Conservation (phyloP, 192 early-diverging fungal genomes). For the Backusella liffmaniae region DNA sequence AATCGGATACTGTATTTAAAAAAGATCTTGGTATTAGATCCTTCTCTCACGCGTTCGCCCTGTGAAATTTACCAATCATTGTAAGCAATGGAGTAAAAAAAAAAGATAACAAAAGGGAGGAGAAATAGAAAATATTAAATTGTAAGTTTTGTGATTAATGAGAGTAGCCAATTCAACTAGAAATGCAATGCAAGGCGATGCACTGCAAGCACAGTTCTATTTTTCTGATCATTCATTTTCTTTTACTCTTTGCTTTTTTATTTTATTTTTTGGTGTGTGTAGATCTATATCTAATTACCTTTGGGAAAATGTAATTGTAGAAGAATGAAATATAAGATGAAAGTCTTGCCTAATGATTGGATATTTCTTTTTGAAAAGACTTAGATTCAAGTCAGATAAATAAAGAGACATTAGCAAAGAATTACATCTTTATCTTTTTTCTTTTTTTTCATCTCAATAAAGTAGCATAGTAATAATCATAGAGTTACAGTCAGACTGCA, state of each 20-base stretch:
- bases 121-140: constrained; percentile 3
- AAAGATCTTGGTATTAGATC: constrained; percentile 1
- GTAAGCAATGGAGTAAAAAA: not conserved
- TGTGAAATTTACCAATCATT: constrained; percentile 4
- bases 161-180: not conserved
- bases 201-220: constrained; percentile 10
- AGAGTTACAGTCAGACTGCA: constrained; percentile 6
- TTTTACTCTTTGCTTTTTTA: not conserved
- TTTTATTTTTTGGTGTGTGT: not conserved
- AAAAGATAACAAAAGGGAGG: not conserved
- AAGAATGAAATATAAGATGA: not conserved
- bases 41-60: not conserved
- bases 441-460: not conserved
- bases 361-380: not conserved
- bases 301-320: not conserved
- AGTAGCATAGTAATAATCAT: not conserved
- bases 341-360: not conserved
- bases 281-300: not conserved
- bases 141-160: not conserved
- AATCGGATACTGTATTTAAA: not conserved
- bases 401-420: not conserved
- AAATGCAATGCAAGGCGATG: constrained; percentile 12
- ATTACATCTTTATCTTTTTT: not conserved
- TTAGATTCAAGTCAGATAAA: not conserved
- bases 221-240: constrained; percentile 5